phyloP scores from a whole-genome alignment of 257 asterid genomes.

The Solanum bulbocastanum region DNA sequence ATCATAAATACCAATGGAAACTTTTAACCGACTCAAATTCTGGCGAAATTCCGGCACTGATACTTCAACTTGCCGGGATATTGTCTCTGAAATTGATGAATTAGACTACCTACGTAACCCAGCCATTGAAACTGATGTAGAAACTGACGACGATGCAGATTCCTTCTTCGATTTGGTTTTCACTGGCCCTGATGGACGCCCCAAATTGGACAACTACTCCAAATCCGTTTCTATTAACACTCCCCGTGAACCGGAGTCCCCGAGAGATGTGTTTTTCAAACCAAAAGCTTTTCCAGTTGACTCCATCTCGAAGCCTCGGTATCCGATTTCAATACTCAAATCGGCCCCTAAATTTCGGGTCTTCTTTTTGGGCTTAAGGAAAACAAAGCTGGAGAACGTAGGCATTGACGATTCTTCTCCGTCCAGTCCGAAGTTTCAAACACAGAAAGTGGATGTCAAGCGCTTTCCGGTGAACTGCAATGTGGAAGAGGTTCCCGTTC shows the following conservation, averaged over 20 bases:
- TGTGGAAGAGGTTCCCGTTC: not conserved
- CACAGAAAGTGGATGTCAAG: constrained; percentile 9
- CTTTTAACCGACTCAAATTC: constrained; percentile 41
- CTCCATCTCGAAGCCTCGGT: constrained; percentile 18
- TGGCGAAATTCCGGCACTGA: constrained; percentile 39
- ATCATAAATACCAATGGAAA: constrained; percentile 32
- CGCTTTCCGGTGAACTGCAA: constrained; percentile 21
- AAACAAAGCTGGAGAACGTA: constrained; percentile 28
- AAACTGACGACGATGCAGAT: not conserved
- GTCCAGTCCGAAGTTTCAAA: not conserved
- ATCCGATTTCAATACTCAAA: constrained; percentile 43
- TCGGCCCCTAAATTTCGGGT: constrained; percentile 54
- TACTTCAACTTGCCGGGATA: constrained; percentile 16
- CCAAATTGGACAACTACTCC: not conserved
- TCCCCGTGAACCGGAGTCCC: constrained; percentile 30
- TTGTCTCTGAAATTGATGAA: constrained; percentile 3
- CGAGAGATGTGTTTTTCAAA: constrained; percentile 26
- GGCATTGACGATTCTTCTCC: constrained; percentile 7
- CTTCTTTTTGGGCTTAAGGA: constrained; percentile 41
- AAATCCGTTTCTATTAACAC: constrained; percentile 19
- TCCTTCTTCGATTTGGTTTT: not conserved
- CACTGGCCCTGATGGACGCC: not conserved
- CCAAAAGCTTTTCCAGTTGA: constrained; percentile 9
- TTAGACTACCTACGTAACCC: constrained; percentile 12
- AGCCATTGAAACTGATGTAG: constrained; percentile 4